phyloP scores from a whole-genome alignment of 78 protist species.

The Emiliania huxleyi region DNA sequence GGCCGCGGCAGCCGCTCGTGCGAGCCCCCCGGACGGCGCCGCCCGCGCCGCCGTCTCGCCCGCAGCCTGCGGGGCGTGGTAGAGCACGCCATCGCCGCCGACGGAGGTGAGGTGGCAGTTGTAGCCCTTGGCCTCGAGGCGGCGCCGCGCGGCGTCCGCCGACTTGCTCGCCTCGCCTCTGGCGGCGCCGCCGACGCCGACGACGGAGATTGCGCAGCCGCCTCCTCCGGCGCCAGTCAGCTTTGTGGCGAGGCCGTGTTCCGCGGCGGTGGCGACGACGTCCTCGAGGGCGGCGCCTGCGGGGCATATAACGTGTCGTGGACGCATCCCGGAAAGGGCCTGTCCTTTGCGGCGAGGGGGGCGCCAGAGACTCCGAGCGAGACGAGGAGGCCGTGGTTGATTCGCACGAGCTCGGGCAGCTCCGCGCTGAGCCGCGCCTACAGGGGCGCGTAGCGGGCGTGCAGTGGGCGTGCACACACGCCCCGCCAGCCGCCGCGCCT shows the following conservation, averaged over 20 bases:
- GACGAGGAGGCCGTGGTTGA: slow-evolving; percentile 41
- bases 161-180: not conserved
- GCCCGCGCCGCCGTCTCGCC: too few relatives aligned
- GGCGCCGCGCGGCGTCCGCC: not conserved
- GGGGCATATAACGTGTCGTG: too few relatives aligned
- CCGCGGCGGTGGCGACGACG: not conserved
- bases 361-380: not conserved
- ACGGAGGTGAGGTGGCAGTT: not conserved
- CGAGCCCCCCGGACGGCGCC: too few relatives aligned
- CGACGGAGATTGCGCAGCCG: slow-evolving; percentile 61
- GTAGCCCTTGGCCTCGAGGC: not conserved
- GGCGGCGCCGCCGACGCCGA: not conserved
- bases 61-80: not conserved
- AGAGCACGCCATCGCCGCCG: not conserved
- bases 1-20: too few relatives aligned
- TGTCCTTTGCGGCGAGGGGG: too few relatives aligned
- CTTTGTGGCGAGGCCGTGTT: slow-evolving; percentile 50
- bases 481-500: too few relatives aligned
- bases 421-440: not conserved
- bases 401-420: slow-evolving; percentile 34
- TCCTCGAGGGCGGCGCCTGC: not conserved
- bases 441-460: too few relatives aligned
- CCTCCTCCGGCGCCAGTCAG: slow-evolving; percentile 77
- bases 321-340: too few relatives aligned
- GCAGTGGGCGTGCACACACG: too few relatives aligned